These are phyloP conservation scores for Dioscorea cayenensis DNA, from an alignment of 116 monocot genomes.

Conservation along the genomic window DNA sequence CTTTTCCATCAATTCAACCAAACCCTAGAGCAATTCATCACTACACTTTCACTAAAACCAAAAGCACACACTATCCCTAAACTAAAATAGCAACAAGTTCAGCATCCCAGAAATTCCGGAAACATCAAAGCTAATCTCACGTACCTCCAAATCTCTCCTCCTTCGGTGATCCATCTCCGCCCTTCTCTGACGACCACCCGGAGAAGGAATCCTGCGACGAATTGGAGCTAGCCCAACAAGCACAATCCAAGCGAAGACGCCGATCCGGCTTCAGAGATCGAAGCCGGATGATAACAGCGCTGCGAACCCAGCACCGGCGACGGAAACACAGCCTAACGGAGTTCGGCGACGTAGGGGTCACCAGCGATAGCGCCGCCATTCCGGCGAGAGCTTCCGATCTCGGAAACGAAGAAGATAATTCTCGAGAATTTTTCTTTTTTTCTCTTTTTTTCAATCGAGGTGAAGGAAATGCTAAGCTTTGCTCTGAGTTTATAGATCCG, in stretches of 20 bases:
- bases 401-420: not conserved
- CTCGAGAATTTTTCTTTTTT: not conserved
- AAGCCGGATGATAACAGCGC: not conserved
- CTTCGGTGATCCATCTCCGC: not conserved
- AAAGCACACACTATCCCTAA: too few relatives aligned
- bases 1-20: too few relatives aligned
- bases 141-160: not conserved
- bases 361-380: not conserved
- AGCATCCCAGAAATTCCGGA: too few relatives aligned
- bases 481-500: not conserved
- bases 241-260: not conserved
- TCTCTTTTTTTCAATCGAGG: not conserved
- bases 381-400: not conserved
- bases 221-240: not conserved
- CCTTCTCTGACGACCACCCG: not conserved
- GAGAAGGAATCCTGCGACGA: not conserved
- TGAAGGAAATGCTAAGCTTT: not conserved
- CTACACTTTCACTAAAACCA: too few relatives aligned
- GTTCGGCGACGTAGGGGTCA: not conserved
- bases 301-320: not conserved
- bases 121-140: not conserved
- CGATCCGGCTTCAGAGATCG: not conserved
- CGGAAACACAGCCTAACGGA: not conserved
- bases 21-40: too few relatives aligned
- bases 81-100: too few relatives aligned